These are phyloP conservation scores for Cetradonia linearis DNA, from an alignment of 495 filamentous ascomycete species.

Conservation along the genomic window DNA sequence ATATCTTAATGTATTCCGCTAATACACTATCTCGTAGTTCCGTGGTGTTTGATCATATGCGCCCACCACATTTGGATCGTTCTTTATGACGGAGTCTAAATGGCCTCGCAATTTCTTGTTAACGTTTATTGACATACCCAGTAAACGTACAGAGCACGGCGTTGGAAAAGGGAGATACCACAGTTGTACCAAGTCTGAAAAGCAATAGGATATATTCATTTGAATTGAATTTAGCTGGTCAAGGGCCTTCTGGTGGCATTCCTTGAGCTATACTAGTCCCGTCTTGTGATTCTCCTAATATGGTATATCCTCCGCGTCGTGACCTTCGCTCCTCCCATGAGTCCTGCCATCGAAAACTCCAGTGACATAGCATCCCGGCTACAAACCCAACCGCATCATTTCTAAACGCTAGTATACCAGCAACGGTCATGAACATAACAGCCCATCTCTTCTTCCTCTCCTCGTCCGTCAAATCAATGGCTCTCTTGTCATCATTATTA, in stretches of 20 bases:
- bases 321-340: neutral
- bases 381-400: slow-evolving; percentile 83
- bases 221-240: neutral
- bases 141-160: slow-evolving; percentile 5
- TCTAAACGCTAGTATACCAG: slow-evolving; percentile 68
- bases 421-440: slow-evolving; percentile 80
- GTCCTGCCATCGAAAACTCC: slow-evolving; percentile 36
- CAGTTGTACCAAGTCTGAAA: neutral
- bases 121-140: slow-evolving; percentile 7
- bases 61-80: too few species aligned
- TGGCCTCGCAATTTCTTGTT: neutral
- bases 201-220: neutral
- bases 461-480: slow-evolving; percentile 41
- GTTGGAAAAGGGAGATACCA: slow-evolving; percentile 6
- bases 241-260: neutral
- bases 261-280: neutral
- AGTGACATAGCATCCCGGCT: slow-evolving; percentile 66
- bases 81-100: neutral
- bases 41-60: slow-evolving; percentile 35
- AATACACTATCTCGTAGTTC: slow-evolving; percentile 31
- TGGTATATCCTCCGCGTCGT: slow-evolving; percentile 3
- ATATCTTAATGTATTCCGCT: slow-evolving; percentile 12
- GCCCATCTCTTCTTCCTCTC: slow-evolving; percentile 65
- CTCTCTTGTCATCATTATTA: slow-evolving; percentile 28
- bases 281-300: neutral